Base-by-base conservation (phyloP, 306 rosid genomes). In the Trifolium subterraneum region DNA sequence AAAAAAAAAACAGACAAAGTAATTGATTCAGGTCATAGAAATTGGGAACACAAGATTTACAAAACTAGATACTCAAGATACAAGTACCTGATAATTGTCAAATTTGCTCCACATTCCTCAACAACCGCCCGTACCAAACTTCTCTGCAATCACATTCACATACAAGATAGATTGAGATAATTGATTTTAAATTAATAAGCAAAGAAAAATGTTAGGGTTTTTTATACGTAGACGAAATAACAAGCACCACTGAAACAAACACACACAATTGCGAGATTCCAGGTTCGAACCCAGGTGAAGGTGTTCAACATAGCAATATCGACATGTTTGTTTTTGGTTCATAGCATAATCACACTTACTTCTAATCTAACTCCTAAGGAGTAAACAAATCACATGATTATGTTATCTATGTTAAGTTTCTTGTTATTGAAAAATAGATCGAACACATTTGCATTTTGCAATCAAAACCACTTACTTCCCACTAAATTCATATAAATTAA, bases 81-180 rank as follows among this genome's bases (percentile, higher is more conserved):
- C 10, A 68, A 36, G 79, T 78, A 91, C 97, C 96, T 91, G 75
- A 91, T 86, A 42, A 78, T 64, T 56, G 81, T 87, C 80, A 91
- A 78, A 85, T 87, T 90, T 23, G 99, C 99, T 56, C 81, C 92
- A 8, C 93, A 87, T 83, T 94, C 99, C 76, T 12, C 82, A 79
- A 94, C 97, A 73, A 90, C 87, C 22, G 93, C 95, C 33, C 93
- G 88, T 33, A 94, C 98, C 87, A 94, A 84, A 85, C 96, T 89
- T 72, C 96, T 91, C 97, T 94, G 82, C 61, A 55, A 81, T 50
- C 38, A 9, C 33, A 29, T 45, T 38, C 58, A 23, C 48, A 39
- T 25, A 64, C 45, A 73, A 55, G 50, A 13, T 44, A 44, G 50
- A 44, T 13, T 14, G n/a, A 15, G 3, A 44, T 44, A 44, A 44